phyloP scores from a whole-genome alignment of 305 asterid genomes.

The Fraxinus velutina region DNA sequence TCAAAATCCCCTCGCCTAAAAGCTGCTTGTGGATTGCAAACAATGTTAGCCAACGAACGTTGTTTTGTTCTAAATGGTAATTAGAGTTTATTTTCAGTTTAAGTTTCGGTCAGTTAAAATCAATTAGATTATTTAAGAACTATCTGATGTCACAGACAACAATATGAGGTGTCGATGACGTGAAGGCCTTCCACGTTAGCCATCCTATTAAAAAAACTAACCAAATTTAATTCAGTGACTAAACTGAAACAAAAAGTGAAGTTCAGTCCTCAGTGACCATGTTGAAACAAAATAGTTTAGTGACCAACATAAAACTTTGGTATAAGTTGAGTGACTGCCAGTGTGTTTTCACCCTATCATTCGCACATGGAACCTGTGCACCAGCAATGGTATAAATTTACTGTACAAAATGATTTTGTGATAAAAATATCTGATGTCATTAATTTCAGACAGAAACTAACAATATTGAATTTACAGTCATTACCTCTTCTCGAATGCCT shows the following conservation, averaged over 20 bases:
- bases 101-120: no score
- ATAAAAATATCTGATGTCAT: constrained; percentile 11
- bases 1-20: not conserved
- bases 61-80: no score
- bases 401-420: not conserved
- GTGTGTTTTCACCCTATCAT: not conserved
- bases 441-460: not conserved
- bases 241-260: not conserved
- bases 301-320: not conserved
- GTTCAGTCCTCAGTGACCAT: not conserved
- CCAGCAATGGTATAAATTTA: not conserved
- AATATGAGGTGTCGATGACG: not conserved
- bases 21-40: not conserved
- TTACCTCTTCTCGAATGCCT: constrained; percentile 83
- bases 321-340: not conserved
- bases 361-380: not conserved
- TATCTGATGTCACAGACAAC: not conserved
- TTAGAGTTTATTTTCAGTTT: no score
- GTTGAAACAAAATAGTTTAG: not conserved
- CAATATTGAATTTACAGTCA: constrained; percentile 3
- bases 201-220: not conserved
- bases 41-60: not conserved
- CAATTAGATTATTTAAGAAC: not conserved
- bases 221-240: not conserved
- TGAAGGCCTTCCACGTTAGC: not conserved